Evolutionary conservation across 495 filamentous ascomycete species (phyloP).

Genomic region (Delitschia confertaspora): DNA sequence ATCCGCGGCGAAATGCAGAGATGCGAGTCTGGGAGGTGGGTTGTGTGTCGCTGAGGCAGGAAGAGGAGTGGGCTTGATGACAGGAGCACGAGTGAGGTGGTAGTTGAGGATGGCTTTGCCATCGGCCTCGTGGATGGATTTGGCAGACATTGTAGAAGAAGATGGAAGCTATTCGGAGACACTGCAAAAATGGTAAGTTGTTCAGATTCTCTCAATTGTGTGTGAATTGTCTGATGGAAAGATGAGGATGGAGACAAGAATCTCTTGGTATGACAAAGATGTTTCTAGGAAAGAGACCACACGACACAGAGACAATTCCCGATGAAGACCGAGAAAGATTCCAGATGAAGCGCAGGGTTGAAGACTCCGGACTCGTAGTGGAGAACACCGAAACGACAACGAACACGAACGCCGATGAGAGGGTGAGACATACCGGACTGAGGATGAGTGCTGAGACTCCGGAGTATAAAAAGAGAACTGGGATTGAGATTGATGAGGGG

Average conservation of each 20-base stretch:
- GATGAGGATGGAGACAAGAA: background rate
- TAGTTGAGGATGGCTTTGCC: conserved; percentile 99
- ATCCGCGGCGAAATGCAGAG: conserved; percentile 87
- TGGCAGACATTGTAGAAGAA: conserved; percentile 71
- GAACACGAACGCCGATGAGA: background rate
- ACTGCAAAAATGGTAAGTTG: background rate
- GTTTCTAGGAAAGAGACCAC: no score
- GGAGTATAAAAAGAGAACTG: conserved; percentile 1
- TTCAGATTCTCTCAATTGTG: background rate
- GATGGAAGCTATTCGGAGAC: conserved; percentile 18
- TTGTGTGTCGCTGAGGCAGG: conserved; percentile 82
- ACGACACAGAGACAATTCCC: no score
- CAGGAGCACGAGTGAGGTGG: conserved; percentile 94
- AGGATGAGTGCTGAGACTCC: conserved; percentile 14
- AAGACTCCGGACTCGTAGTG: conserved; percentile 11
- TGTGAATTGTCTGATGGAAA: background rate
- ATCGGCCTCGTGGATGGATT: conserved; percentile 96
- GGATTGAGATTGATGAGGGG: no score
- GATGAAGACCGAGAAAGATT: conserved; percentile 4
- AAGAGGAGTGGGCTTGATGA: conserved; percentile 96
- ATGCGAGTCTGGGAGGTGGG: conserved; percentile 79
- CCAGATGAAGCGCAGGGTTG: background rate
- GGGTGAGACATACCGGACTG: conserved; percentile 25
- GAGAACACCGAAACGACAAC: conserved; percentile 1
- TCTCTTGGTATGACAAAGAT: no score